Base-by-base conservation (phyloP, 306 rosid genomes). In the Hippophae gyantsensis region DNA sequence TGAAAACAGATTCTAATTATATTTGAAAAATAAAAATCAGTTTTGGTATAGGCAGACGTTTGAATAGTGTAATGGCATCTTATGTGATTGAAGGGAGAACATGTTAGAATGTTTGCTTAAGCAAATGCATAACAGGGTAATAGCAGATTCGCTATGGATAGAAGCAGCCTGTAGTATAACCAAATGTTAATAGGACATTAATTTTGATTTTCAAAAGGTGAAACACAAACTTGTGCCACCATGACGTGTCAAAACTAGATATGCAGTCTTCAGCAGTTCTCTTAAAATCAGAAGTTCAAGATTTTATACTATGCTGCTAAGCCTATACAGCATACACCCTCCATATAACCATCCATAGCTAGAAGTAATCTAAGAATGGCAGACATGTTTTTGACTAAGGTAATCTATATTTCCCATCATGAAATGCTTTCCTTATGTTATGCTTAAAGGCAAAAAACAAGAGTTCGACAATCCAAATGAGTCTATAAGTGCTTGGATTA, bases 1-100 rank as follows among this genome's bases (percentile, higher is more conserved):
- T 60, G 61, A 62, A 67, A 60, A 61, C 48, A 60, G 47, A 54
- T 27, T 11, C 43, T 6, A 51, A 51, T 60, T 63, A 38, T 61
- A 55, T 67, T 11, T 42, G 60, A 60, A 62, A 70, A 9, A 14
- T 48, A 51, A 5, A 61, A 51, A 61, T 18, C 44, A 25, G 2
- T 42, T n/a, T 56, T 13, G 70, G 13, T 56, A 58, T 53, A n/a
- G 59, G 27, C 42, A 45, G 60, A 26, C 32, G 32, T 55, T 56
- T 49, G 43, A 57, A 42, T 14, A 14, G 5, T 7, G 42, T 43
- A 43, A 7, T 52, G 13, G 14, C 4, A 42, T 10, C 0, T 41
- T 26, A 0, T 9, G 8, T 8, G 23, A 10, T 10, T 10, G 48
- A 13, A 3, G 10, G 46, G 41, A 57, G 13, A 43, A n/a, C 2